Base-by-base conservation (phyloP, 2,329 filamentous ascomycete species). In the Raffaelea albimanens region DNA sequence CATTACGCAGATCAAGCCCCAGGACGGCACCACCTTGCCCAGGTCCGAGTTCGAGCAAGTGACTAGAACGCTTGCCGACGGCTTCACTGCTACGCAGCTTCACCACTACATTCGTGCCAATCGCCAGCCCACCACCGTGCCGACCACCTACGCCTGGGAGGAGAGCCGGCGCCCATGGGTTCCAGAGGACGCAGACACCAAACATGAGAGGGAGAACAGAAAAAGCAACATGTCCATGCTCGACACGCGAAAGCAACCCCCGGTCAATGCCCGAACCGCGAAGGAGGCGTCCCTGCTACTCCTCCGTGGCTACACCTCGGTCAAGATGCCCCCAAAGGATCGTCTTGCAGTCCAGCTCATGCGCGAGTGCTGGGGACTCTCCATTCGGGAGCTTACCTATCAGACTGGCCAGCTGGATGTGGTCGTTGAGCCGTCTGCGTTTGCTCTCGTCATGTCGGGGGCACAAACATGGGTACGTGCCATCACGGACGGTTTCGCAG, bases 31-130 rank as follows among this genome's bases (percentile, higher is more conserved):
- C 1, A 55, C 65, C 9, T 48, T 79, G 4, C 56, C 62, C 2
- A 55, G 59, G 31, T 60, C 57, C 0, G 64, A 72, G 7, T 76
- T 75, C 46, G 57, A 63, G 3, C 60, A 61, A 14, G 54, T 77
- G 16, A 56, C 64, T 45, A 57, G 63, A 2, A 59, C 61, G 13
- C 56, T 80, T 14, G 55, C 64, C 22, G 50, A 60, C 1, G 71
- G 75, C 8, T 80, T 80, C 55, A 71, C 72, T 0, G 56, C 49
- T 0, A 33, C 54, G 0, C 76, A 80, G 53, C 61, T 80, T 18
- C 50, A 48, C 9, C 54, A 57, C 2, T 80, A 80, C 50, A 55
- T 71, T 8, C 31, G 48, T 19, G 41, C 23, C 18, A 22, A 50
- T 36, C 45, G 45, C 8, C n/a, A 40, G 29, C 36, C 50, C n/a